phyloP scores from a whole-genome alignment of 2,329 filamentous ascomycete genomes.

The Ophiocordyceps camponoti-saundersi region DNA sequence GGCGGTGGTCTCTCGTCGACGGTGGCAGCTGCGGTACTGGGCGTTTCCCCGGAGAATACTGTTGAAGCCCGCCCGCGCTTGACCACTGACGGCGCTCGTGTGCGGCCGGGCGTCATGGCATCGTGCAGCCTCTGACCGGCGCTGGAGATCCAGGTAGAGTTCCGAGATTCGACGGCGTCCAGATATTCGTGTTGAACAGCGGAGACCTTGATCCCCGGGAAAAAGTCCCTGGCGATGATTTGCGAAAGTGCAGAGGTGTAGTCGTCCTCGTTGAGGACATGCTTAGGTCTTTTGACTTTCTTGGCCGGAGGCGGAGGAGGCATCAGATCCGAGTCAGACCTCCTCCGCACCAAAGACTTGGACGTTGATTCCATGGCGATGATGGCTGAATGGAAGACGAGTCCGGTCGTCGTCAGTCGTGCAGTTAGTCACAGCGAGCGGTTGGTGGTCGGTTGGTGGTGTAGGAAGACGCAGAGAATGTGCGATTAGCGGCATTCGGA shows the following conservation, averaged over 20 bases:
- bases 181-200: constrained; percentile 85
- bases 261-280: constrained; percentile 80
- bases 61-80: constrained; percentile 38
- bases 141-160: constrained; percentile 72
- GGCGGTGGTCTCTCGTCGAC: constrained; percentile 29
- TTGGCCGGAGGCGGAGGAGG: constrained; percentile 72
- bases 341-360: constrained; percentile 40
- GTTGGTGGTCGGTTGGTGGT: too few species aligned
- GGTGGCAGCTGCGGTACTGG: constrained; percentile 34
- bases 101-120: constrained; percentile 64
- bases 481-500: too few species aligned
- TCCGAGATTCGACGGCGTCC: constrained; percentile 72
- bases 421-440: too few species aligned
- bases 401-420: too few species aligned
- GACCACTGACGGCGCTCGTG: constrained; percentile 8
- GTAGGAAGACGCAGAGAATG: too few species aligned
- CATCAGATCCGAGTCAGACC: constrained; percentile 58
- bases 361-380: neutral
- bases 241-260: constrained; percentile 83
- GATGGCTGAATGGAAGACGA: neutral
- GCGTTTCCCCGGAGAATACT: constrained; percentile 57
- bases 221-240: constrained; percentile 94
- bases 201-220: constrained; percentile 74
- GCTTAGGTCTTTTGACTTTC: constrained; percentile 78
- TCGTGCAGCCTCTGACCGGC: constrained; percentile 56